These are phyloP conservation scores for Circinella umbellata DNA, from an alignment of 371 early-diverging fungal species.

Conservation along the genomic window DNA sequence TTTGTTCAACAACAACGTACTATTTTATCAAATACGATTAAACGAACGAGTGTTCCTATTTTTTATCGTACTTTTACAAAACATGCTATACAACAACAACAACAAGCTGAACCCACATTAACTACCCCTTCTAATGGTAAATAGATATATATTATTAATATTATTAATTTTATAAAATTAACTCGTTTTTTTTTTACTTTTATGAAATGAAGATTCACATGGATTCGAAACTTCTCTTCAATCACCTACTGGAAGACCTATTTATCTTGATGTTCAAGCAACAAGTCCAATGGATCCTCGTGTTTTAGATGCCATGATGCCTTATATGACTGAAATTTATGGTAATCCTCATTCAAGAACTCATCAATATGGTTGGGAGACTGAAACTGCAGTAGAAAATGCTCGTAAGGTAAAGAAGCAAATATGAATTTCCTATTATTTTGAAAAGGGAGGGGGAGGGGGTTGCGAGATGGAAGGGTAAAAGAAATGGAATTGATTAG, in stretches of 20 bases:
- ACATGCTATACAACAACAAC: neutral
- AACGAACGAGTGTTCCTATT: neutral
- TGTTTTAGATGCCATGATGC: slow-evolving; percentile 98
- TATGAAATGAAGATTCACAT: slow-evolving; percentile 45
- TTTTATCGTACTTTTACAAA: slow-evolving; percentile 4
- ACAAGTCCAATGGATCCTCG: slow-evolving; percentile 99
- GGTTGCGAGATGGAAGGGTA: no score
- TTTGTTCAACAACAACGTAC: neutral
- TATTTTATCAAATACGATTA: neutral
- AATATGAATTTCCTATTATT: neutral
- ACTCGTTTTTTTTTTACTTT: no score
- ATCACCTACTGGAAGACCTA: slow-evolving; percentile 61
- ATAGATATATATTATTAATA: neutral
- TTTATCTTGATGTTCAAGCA: slow-evolving; percentile 97
- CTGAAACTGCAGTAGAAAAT: slow-evolving; percentile 94
- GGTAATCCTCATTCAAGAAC: slow-evolving; percentile 99
- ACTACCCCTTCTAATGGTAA: neutral
- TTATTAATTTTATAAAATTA: neutral
- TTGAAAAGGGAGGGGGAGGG: no score
- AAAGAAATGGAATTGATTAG: neutral
- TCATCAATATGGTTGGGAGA: slow-evolving; percentile 99
- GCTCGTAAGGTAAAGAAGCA: slow-evolving; percentile 89
- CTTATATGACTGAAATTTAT: slow-evolving; percentile 92
- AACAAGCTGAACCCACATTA: slow-evolving; percentile 4
- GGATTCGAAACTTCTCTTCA: slow-evolving; percentile 58